phyloP scores from a whole-genome alignment of 768 basidiomycete genomes.

The Thelephora ganbajun region DNA sequence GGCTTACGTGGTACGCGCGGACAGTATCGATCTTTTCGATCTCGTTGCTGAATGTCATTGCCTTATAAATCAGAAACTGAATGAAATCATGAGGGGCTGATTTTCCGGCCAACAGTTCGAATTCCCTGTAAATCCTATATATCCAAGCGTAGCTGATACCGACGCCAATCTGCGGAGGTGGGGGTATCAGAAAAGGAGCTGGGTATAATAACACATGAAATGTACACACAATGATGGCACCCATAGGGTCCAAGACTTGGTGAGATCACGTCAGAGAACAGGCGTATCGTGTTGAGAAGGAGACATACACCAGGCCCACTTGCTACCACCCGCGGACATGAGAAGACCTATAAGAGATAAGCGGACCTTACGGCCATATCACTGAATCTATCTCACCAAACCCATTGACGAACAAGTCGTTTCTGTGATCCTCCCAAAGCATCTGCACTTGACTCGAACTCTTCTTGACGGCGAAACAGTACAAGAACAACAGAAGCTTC shows the following conservation, averaged over 20 bases:
- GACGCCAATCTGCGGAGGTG: constrained; percentile 45
- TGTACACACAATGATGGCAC: constrained; percentile 53
- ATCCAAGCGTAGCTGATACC: constrained; percentile 73
- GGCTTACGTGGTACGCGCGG: constrained; percentile 76
- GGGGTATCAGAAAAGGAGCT: neutral
- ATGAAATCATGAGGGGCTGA: constrained; percentile 85
- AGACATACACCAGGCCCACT: constrained; percentile 65
- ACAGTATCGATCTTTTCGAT: constrained; percentile 86
- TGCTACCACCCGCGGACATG: constrained; percentile 75
- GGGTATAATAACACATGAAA: neutral
- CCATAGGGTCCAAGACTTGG: constrained; percentile 64
- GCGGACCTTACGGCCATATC: neutral
- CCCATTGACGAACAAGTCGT: constrained; percentile 77
- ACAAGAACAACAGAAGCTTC: constrained; percentile 79
- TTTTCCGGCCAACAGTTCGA: constrained; percentile 80
- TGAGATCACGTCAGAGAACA: neutral
- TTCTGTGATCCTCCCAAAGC: constrained; percentile 96
- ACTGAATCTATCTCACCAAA: constrained; percentile 35
- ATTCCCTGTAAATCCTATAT: constrained; percentile 65
- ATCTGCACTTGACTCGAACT: constrained; percentile 85
- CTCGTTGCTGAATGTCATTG: constrained; percentile 75
- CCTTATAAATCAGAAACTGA: constrained; percentile 86
- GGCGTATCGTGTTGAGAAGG: constrained; percentile 4
- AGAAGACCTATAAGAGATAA: constrained; percentile 41
- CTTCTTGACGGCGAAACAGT: constrained; percentile 66